Evolutionary conservation across 176 grass and related monocot species (phyloP), one percentile per base, ranked within the genome.

Genomic region (Rhynchospora pubera): DNA sequence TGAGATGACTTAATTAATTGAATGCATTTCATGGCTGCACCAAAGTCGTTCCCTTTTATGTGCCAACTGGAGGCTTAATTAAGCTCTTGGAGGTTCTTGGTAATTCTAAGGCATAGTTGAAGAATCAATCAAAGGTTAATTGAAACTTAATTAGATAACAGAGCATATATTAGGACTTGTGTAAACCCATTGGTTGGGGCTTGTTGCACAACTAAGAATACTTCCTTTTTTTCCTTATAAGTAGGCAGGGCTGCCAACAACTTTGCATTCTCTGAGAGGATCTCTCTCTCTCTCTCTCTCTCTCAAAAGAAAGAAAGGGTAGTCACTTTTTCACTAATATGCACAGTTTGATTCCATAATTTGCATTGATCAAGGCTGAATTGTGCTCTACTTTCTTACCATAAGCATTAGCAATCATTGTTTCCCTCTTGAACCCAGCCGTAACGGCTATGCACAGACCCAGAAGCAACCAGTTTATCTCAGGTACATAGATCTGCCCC

Each of bases 401-500:
- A 50, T 97, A 97, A 79, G 94, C 94, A 83, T 94, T 97, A 83
- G 88, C 94, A 50, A 97, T 97, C 76, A 90, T 87, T 82, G 23
- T 87, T 84, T 86, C 51, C 81, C 85, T 91, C 80, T 91, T 93
- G 82, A 97, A 97, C 85, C 87, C 94, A 83, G 84, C 91, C 62
- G 94, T 97, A 62, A 94, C 89, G n/a, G 91, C 86, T 52, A 97
- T 91, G 70, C 94, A 97, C 26, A 93, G 85, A 90, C 93, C 82
- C 91, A 97, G 86, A 62, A 97, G 90, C 47, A 97, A 5, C 91
- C 91, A 97, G 60, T 97, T 97, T 45, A 97, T 92, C 45, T 97
- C 94, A 62, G 94, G 94, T 65, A 97, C 92, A 44, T 97, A 97
- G 69, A 94, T 93, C 90, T 97, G 94, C 10, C 94, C 94, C 22